Evolutionary conservation across 2,329 filamentous ascomycete genomes (phyloP).

Genomic region (Epichloe gansuensis): DNA sequence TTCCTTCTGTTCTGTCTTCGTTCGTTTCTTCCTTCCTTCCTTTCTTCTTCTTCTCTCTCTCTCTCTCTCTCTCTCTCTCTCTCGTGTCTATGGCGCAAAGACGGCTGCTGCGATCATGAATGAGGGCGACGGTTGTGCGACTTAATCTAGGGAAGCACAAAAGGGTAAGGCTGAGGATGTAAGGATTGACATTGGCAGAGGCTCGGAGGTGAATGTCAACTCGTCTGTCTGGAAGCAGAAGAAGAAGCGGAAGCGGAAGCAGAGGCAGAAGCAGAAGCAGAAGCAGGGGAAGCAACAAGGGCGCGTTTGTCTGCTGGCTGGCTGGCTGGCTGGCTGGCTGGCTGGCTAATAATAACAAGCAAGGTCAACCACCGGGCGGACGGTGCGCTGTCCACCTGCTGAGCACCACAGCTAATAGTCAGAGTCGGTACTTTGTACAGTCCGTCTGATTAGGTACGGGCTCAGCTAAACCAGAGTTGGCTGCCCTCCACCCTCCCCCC

Average conservation of each 20-base stretch:
- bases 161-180: constrained; percentile 1
- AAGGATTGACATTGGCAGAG: constrained; percentile 5
- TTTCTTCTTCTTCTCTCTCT: no score
- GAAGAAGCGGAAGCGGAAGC: neutral
- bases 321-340: no score
- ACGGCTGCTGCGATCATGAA: neutral
- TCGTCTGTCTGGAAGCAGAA: neutral
- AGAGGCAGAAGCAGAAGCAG: neutral
- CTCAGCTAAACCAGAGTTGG: neutral
- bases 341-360: no score
- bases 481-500: neutral
- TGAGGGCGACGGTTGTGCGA: neutral
- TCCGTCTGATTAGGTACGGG: no score
- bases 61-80: neutral
- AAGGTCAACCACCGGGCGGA: neutral
- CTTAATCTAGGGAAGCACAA: neutral
- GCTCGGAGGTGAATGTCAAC: neutral
- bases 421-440: neutral
- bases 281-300: neutral
- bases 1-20: no score
- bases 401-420: no score
- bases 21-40: no score
- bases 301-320: neutral
- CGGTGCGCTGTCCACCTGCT: neutral
- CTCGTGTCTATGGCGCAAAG: constrained; percentile 2